Evolutionary conservation across 1,139 yeast genomes (phyloP), one percentile per base, ranked within the genome.

Genomic region (Pichia sp.): DNA sequence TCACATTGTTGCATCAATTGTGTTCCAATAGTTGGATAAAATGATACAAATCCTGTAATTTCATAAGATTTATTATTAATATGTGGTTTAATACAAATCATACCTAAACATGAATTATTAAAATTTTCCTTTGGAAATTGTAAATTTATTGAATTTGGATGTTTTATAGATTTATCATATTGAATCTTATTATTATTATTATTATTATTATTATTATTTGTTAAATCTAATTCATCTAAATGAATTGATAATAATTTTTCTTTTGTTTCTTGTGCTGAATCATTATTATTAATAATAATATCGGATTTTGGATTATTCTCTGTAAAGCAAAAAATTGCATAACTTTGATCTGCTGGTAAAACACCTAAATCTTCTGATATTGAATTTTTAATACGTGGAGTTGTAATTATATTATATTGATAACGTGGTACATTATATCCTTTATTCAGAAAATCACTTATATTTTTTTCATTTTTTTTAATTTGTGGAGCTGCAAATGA

Each of bases 1-100:
- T 58, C 61, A 2, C 59, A 27, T 6, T 45, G 44, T 1, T 52
- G 45, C 38, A 64, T 43, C 30, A 78, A 51, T 7, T 54, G 52
- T 0, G 70, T 58, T 0, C 81, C 83, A 3, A 69, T 55, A 4
- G 69, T 66, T 33, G 72, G 72, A 53, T 68, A 61, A 50, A 72
- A 78, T 0, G 86, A 78, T 0, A 81, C 73, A 50, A 77, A 74
- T 2, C 75, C 76, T 0, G 85, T 78, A 3, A 80, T 50, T 52
- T 77, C 81, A 36, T 46, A 51, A n/a, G 48, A 45, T 3, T 27
- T 34, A 3, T 56, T 0, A 34, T 36, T 49, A 0, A 49, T 55
- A 27, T 52, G 53, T 1, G 70, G 64, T 50, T 72, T 72, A n/a
- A 70, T 58, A 0, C 78, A 83, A 2, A 70, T 58, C 0, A 81